Base-by-base conservation (phyloP, 257 asterid species). In the Gentiana dahurica region DNA sequence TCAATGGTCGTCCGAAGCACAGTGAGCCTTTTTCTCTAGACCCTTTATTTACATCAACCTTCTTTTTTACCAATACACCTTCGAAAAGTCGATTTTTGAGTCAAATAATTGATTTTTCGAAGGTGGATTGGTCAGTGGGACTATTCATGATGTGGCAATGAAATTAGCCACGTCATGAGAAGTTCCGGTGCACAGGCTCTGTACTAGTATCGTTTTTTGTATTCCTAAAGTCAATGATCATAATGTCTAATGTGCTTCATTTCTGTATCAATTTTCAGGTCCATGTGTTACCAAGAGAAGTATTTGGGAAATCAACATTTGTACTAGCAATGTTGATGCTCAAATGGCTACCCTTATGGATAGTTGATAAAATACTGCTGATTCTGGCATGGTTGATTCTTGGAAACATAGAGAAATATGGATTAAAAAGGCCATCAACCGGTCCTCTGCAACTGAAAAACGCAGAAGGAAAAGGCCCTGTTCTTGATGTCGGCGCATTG, bases 1-100 rank as follows among this genome's bases (percentile, higher is more conserved):
- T 73, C 92, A 4, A 81, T 89, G 87, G 89, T 86, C 2, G 93
- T 79, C 11, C 92, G 97, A 1, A 81, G 80, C 84, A 71, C 97
- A 76, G 95, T 87, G 24, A 80, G 89, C 46, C 6, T 55, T 13
- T 13, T 8, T 34, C 13, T 1, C 3, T 55, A 34, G 8, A 15
- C 24, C 24, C 24, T 15, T 15, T 15, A 15, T 15, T 15, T 15
- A 0, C 24, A 15, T 15, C 24, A 15, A 15, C 24, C 24, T 15
- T 15, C 24, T 15, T 15, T 15, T 15, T 15, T 15, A 15, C 24
- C 24, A 15, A 15, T 15, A 15, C 0, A 15, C 24, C 24, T 15
- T 15, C 0, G 24, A 15, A 15, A 15, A 15, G 24, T 15, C 24
- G 24, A 15, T 15, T 15, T 15, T 15, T 15, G 24, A 15, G 24